A percentile compares a stretch with the other conserved stretches of the same genome.
These are phyloP conservation scores for Rhodotorula sp. DNA, from an alignment of 1,284 basidiomycete species.

Conservation along the genomic window DNA sequence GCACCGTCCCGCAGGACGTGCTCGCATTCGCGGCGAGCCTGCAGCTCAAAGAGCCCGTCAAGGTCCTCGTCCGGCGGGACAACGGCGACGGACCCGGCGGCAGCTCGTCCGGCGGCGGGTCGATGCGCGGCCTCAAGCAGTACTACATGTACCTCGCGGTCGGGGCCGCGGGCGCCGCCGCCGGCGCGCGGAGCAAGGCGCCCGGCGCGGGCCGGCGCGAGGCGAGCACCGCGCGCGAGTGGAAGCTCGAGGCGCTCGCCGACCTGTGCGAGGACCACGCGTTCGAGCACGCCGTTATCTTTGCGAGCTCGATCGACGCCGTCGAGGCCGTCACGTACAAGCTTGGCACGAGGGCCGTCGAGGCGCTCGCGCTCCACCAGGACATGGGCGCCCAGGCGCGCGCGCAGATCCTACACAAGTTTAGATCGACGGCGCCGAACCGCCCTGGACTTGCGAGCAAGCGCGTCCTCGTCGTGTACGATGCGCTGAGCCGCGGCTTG, in stretches of 20 bases:
- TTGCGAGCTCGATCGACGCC: constrained; percentile 47
- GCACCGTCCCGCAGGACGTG: constrained; percentile 82
- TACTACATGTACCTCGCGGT: constrained; percentile 72
- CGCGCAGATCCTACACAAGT: constrained; percentile 41
- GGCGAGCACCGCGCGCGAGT: constrained; percentile 62
- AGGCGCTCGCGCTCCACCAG: constrained; percentile 48
- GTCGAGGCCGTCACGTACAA: constrained; percentile 53
- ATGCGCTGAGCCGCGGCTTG: constrained; percentile 41
- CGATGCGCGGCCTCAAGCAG: constrained; percentile 66
- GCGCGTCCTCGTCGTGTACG: constrained; percentile 45
- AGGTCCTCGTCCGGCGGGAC: constrained; percentile 93
- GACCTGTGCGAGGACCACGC: constrained; percentile 84
- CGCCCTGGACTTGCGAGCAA: constrained; percentile 35
- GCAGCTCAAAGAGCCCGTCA: constrained; percentile 88
- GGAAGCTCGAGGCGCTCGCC: constrained; percentile 93
- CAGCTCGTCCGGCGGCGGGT: constrained; percentile 47
- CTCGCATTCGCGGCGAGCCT: constrained; percentile 84
- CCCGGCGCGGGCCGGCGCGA: constrained; percentile 35
- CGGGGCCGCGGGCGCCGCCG: not conserved
- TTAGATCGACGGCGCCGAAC: constrained; percentile 33
- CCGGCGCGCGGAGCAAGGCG: constrained; percentile 20
- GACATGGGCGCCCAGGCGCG: constrained; percentile 43
- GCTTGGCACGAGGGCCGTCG: constrained; percentile 50
- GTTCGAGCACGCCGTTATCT: constrained; percentile 64
- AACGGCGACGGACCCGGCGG: constrained; percentile 58